Conservation (phyloP, 129 eudicot species). For the Flaveria linearis region DNA sequence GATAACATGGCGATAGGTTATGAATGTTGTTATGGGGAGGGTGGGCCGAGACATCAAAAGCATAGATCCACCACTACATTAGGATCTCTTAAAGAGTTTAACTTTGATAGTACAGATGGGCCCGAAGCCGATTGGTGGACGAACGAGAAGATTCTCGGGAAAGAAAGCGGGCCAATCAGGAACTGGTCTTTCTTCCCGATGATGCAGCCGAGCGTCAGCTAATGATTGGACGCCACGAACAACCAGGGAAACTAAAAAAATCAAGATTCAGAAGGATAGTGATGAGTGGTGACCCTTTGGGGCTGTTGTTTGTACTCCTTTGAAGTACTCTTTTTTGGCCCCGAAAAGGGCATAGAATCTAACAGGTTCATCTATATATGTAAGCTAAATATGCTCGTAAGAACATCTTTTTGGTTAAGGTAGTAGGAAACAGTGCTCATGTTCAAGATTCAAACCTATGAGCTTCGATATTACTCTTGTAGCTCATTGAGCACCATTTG, state of each 20-base stretch:
- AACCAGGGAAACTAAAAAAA: constrained; percentile 10
- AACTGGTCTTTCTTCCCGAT: constrained; percentile 80
- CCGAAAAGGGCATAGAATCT: constrained; percentile 35
- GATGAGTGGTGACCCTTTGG: neutral
- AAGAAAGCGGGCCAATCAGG: constrained; percentile 47
- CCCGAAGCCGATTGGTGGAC: constrained; percentile 77
- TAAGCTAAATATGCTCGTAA: constrained; percentile 28
- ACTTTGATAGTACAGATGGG: constrained; percentile 69
- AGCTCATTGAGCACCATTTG: constrained; percentile 35
- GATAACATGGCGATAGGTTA: constrained; percentile 31
- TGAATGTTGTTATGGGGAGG: constrained; percentile 39
- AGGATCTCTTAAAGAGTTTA: constrained; percentile 78
- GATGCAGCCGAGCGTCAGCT: constrained; percentile 77
- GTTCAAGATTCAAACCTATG: constrained; percentile 41
- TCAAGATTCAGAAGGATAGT: constrained; percentile 13
- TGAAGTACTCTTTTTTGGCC: neutral
- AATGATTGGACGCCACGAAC: constrained; percentile 18
- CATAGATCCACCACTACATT: constrained; percentile 68
- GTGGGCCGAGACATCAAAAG: constrained; percentile 52
- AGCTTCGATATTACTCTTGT: constrained; percentile 28
- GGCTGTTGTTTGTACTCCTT: too few relatives aligned
- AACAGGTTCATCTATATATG: constrained; percentile 27
- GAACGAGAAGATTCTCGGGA: constrained; percentile 58
- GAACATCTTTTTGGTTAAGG: constrained; percentile 22
- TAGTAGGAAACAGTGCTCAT: constrained; percentile 31